These are phyloP conservation scores for Cladosporium sp. DNA, from an alignment of 2,329 filamentous ascomycete species.

Conservation along the genomic window DNA sequence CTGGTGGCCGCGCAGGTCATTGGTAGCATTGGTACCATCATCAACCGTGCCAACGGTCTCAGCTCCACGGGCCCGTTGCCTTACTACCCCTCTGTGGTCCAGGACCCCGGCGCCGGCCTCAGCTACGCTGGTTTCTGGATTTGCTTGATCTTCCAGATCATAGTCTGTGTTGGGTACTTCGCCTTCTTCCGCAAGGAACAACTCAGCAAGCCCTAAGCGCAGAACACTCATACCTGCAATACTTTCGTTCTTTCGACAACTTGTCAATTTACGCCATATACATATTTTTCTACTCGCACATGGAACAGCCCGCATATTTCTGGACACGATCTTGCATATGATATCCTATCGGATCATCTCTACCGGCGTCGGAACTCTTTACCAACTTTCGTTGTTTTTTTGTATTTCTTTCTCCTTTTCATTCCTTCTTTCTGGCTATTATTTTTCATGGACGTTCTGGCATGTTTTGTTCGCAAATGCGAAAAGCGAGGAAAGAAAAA, in stretches of 20 bases:
- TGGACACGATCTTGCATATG: slow-evolving; percentile 12
- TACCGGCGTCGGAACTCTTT: slow-evolving; percentile 11
- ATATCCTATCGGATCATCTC: slow-evolving; percentile 6
- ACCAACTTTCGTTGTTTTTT: slow-evolving; percentile 6
- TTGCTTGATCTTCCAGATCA: slow-evolving; percentile 53
- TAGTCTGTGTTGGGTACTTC: slow-evolving; percentile 56
- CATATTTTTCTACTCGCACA: neutral
- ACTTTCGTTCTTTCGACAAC: neutral
- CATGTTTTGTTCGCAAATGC: slow-evolving; percentile 3
- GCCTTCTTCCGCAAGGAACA: slow-evolving; percentile 57
- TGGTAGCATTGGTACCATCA: slow-evolving; percentile 59
- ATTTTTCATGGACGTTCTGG: slow-evolving; percentile 7
- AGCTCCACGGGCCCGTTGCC: slow-evolving; percentile 58
- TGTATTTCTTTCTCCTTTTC: neutral
- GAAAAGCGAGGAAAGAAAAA: slow-evolving; percentile 1
- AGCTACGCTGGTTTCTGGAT: slow-evolving; percentile 59
- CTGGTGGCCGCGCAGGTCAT: slow-evolving; percentile 59
- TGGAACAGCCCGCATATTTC: slow-evolving; percentile 1
- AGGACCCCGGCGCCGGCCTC: slow-evolving; percentile 43
- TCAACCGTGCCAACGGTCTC: slow-evolving; percentile 57
- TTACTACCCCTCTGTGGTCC: slow-evolving; percentile 60
- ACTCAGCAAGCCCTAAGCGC: slow-evolving; percentile 47
- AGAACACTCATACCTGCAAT: neutral
- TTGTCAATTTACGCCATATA: slow-evolving; percentile 5
- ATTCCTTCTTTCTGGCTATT: neutral